Conservation (phyloP, 176 grass and related monocot genomes). For the Oryza australiensis region DNA sequence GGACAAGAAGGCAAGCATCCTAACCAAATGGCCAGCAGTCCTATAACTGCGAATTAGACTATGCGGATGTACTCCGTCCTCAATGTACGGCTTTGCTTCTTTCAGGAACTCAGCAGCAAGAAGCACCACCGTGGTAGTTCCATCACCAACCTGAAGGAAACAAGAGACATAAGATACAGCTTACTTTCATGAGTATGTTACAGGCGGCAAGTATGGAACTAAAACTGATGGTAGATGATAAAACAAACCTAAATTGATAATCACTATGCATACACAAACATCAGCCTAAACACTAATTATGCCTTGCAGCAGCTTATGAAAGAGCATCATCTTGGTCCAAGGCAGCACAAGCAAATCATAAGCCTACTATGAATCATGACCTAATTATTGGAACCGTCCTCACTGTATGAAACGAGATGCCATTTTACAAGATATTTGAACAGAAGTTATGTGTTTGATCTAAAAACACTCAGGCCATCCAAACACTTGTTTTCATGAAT, state of each 20-base stretch:
- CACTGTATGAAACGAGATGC: neutral
- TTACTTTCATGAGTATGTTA: conserved; percentile 28
- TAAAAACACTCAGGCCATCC: neutral
- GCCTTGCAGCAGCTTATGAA: neutral
- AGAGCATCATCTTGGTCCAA: neutral
- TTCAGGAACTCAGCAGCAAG: conserved; percentile 89
- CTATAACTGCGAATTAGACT: conserved; percentile 90
- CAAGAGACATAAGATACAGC: neutral
- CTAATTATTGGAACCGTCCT: neutral
- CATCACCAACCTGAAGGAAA: conserved; percentile 87
- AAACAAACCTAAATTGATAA: neutral
- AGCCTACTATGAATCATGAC: neutral
- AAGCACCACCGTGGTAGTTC: conserved; percentile 98
- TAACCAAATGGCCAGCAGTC: conserved; percentile 59
- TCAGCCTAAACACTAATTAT: neutral
- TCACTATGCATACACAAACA: neutral
- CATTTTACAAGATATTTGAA: neutral
- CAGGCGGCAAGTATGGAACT: conserved; percentile 41
- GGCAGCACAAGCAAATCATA: neutral
- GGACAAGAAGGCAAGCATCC: neutral
- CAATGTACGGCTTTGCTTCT: conserved; percentile 96
- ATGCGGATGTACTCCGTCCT: conserved; percentile 92
- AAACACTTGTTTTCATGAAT: neutral
- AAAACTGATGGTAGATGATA: neutral
- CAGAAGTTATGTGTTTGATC: neutral